A percentile compares a stretch with the other conserved stretches of the same genome.
These are phyloP conservation scores for Pelargonium cotyledonis DNA, from an alignment of 441 rosid genomes.

Conservation along the genomic window DNA sequence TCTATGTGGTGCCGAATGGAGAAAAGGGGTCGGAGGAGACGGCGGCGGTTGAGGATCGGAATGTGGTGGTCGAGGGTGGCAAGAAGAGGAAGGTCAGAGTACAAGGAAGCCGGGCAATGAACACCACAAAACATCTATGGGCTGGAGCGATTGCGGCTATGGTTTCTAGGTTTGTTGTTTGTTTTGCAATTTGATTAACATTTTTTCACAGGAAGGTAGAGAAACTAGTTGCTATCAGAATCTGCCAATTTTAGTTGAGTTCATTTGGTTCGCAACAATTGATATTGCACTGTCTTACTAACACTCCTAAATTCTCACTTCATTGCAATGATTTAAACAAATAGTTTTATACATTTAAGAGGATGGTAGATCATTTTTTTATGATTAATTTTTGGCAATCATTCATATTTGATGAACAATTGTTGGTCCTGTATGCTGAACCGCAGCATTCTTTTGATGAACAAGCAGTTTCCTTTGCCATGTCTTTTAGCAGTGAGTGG, in stretches of 20 bases:
- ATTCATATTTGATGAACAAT: background rate
- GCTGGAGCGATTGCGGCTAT: constrained; percentile 92
- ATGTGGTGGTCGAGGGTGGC: background rate
- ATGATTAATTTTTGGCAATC: too few relatives aligned
- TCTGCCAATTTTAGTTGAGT: background rate
- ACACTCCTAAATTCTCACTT: background rate
- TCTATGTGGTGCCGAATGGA: constrained; percentile 32
- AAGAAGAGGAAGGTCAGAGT: constrained; percentile 27
- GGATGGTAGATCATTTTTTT: background rate
- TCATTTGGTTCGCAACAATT: background rate
- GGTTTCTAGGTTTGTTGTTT: constrained; percentile 64
- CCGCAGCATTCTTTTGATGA: background rate
- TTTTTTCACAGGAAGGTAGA: background rate
- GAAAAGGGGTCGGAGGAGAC: constrained; percentile 28
- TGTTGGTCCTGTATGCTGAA: background rate
- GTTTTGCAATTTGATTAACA: constrained; percentile 7
- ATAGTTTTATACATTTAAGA: background rate
- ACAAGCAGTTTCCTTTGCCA: background rate
- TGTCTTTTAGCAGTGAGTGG: background rate
- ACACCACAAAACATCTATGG: constrained; percentile 77
- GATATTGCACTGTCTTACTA: background rate
- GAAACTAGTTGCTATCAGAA: background rate
- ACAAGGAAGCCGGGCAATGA: constrained; percentile 52
- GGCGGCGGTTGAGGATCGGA: constrained; percentile 15
- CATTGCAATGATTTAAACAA: background rate